These are phyloP conservation scores for Oryza punctata DNA, from an alignment of 176 grass and related monocot genomes.

Conservation along the genomic window DNA sequence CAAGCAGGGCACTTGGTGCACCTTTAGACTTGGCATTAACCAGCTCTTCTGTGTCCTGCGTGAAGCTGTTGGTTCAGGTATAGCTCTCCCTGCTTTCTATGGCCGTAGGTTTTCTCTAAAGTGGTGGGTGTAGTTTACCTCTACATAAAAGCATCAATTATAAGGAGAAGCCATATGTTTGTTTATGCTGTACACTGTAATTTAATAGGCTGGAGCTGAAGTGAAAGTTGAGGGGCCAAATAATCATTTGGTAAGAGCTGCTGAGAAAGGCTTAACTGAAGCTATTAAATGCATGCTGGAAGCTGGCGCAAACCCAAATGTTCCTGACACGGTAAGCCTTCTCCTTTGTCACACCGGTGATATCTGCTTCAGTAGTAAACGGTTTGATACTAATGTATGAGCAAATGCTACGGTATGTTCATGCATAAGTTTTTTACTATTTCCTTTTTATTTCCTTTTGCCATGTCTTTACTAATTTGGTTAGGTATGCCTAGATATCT, in stretches of 20 bases:
- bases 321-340: slow-evolving; percentile 28
- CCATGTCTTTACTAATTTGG: background rate
- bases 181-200: background rate
- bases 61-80: slow-evolving; percentile 49
- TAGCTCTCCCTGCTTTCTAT: background rate
- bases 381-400: background rate
- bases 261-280: slow-evolving; percentile 38
- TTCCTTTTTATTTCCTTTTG: background rate
- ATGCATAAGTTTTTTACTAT: slow-evolving; percentile 3
- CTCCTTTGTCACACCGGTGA: background rate
- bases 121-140: background rate
- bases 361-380: background rate
- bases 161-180: background rate
- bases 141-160: background rate
- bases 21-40: slow-evolving; percentile 16
- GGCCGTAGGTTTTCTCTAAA: background rate
- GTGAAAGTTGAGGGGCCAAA: slow-evolving; percentile 4
- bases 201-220: slow-evolving; percentile 37
- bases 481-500: background rate
- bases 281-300: slow-evolving; percentile 40
- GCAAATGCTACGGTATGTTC: background rate
- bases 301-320: slow-evolving; percentile 34
- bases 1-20: background rate
- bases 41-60: slow-evolving; percentile 20
- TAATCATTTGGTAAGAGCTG: slow-evolving; percentile 29